Conservation (phyloP, 2,329 filamentous ascomycete species). For the Samsoniella hepiali region DNA sequence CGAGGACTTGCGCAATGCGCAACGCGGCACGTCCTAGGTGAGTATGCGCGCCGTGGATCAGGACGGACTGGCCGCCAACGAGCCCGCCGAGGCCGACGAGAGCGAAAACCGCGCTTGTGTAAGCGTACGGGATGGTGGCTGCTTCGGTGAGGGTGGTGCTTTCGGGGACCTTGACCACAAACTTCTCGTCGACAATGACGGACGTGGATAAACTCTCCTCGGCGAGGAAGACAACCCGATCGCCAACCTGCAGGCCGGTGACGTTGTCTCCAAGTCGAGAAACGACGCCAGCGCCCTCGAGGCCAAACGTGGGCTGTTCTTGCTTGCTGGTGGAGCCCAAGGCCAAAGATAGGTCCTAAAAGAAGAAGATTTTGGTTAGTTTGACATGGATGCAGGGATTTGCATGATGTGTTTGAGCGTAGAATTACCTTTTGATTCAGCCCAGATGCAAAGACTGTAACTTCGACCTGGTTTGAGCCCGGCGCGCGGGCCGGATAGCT, state of each 20-base stretch:
- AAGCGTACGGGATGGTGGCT: not conserved
- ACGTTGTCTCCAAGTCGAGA: not conserved
- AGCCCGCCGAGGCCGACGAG: constrained; percentile 3
- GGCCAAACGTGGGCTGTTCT: not conserved
- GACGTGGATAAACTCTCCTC: not conserved
- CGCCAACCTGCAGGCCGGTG: not conserved
- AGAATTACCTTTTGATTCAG: not conserved
- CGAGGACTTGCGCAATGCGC: not conserved
- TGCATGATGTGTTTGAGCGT: not conserved
- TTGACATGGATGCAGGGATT: not conserved
- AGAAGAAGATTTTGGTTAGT: not conserved
- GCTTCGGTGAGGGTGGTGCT: not conserved
- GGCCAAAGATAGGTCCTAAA: not conserved
- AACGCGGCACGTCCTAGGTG: not conserved
- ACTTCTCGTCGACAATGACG: not conserved
- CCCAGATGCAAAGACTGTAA: not conserved
- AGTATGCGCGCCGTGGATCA: not conserved
- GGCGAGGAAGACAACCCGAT: not conserved
- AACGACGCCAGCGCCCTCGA: not conserved
- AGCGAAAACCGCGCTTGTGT: not conserved
- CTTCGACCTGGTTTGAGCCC: not conserved
- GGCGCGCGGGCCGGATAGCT: not conserved
- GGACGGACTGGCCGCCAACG: constrained; percentile 1
- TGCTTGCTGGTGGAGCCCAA: not conserved
- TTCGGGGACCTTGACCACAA: not conserved